These are phyloP conservation scores for Rhynchosporium graminicola DNA, from an alignment of 2,329 filamentous ascomycete genomes.

Conservation along the genomic window DNA sequence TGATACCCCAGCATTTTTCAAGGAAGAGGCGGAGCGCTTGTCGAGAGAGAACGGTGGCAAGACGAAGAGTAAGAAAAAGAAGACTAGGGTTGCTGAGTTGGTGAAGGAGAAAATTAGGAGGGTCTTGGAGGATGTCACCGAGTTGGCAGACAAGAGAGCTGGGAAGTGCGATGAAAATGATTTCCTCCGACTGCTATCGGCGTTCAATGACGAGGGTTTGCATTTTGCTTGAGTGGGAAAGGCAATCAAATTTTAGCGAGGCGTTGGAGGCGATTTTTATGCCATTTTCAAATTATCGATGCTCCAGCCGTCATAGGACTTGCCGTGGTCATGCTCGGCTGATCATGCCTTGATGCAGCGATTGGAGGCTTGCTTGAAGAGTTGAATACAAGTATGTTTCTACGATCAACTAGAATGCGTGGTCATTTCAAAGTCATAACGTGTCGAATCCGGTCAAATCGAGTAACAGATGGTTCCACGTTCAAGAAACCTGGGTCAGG, in stretches of 20 bases:
- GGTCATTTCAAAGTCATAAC: too few relatives aligned
- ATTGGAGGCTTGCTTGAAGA: too few relatives aligned
- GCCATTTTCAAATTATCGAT: not conserved
- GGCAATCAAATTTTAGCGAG: conserved; percentile 29
- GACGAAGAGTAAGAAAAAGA: conserved; percentile 70
- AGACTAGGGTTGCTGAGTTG: conserved; percentile 76
- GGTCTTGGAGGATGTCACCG: conserved; percentile 79
- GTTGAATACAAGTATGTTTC: too few relatives aligned
- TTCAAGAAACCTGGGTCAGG: too few relatives aligned
- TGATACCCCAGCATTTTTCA: conserved; percentile 82
- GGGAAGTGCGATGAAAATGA: conserved; percentile 91
- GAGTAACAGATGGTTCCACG: too few relatives aligned
- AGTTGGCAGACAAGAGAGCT: conserved; percentile 77
- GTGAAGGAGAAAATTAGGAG: conserved; percentile 85
- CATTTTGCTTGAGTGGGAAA: conserved; percentile 62
- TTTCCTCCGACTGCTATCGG: conserved; percentile 76
- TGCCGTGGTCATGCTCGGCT: not conserved
- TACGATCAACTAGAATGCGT: too few relatives aligned
- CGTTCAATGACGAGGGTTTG: conserved; percentile 90
- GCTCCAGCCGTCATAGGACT: not conserved
- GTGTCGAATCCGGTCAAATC: too few relatives aligned
- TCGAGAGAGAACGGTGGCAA: conserved; percentile 48
- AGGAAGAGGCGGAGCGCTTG: conserved; percentile 52
- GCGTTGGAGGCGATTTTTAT: conserved; percentile 29
- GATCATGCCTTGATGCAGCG: too few relatives aligned